phyloP scores from a whole-genome alignment of 441 rosid genomes.

The Syzygium syzygioides region DNA sequence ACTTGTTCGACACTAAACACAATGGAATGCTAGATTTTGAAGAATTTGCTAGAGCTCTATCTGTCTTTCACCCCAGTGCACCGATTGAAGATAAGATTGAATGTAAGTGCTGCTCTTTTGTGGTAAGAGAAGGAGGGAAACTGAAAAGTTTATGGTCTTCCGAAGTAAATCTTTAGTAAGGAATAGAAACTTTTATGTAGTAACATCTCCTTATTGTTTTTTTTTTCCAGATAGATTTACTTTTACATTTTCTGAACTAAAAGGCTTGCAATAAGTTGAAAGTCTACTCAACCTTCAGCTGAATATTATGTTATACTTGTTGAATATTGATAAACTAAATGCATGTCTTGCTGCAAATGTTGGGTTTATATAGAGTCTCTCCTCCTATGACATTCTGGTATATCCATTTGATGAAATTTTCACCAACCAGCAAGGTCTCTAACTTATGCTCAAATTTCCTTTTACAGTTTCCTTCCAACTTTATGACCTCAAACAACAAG shows the following conservation, averaged over 20 bases:
- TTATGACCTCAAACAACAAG: conserved; percentile 94
- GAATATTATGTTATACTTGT: not conserved
- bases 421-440: not conserved
- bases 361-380: not conserved
- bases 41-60: conserved; percentile 93
- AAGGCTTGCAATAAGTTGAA: not conserved
- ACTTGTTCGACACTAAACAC: conserved; percentile 90
- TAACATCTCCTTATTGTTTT: not conserved
- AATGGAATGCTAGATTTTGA: conserved; percentile 93
- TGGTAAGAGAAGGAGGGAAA: not conserved
- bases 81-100: conserved; percentile 83
- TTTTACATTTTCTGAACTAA: not conserved
- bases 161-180: not conserved
- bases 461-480: conserved; percentile 82
- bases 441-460: not conserved
- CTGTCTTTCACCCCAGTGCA: conserved; percentile 92
- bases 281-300: not conserved
- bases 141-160: not conserved
- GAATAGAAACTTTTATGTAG: not conserved
- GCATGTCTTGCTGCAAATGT: not conserved
- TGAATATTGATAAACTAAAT: not conserved
- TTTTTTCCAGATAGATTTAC: not conserved
- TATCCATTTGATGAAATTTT: not conserved
- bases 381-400: not conserved
- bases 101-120: conserved; percentile 24